These are phyloP conservation scores for Hanseniaspora taiwanica DNA, from an alignment of 805 yeast genomes.

Conservation along the genomic window DNA sequence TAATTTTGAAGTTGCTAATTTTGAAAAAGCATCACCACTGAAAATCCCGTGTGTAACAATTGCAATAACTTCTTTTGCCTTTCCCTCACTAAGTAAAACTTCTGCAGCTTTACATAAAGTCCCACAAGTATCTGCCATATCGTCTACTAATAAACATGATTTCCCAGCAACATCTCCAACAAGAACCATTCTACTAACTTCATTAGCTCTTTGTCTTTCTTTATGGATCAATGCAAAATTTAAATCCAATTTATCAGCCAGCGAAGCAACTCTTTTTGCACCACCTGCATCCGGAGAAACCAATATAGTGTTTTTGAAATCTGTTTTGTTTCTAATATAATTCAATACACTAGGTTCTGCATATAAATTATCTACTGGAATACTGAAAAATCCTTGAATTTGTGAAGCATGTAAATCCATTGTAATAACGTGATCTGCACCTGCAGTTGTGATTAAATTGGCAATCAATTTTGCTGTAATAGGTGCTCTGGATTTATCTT, in stretches of 20 bases:
- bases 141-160: constrained; percentile 68
- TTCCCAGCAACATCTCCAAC: constrained; percentile 76
- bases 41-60: constrained; percentile 75
- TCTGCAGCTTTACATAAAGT: constrained; percentile 77
- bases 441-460: constrained; percentile 69
- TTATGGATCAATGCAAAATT: constrained; percentile 78
- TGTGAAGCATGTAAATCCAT: constrained; percentile 86
- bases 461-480: constrained; percentile 79
- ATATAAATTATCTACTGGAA: constrained; percentile 73
- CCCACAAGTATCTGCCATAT: constrained; percentile 87
- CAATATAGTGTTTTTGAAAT: constrained; percentile 47
- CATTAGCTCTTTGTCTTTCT: constrained; percentile 74
- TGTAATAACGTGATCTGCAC: constrained; percentile 76
- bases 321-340: constrained; percentile 52
- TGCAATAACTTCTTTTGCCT: constrained; percentile 63
- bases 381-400: constrained; percentile 74
- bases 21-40: constrained; percentile 60
- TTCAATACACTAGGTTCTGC: constrained; percentile 75
- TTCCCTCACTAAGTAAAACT: constrained; percentile 43
- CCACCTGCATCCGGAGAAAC: constrained; percentile 88
- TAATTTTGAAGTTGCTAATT: constrained; percentile 54
- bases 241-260: constrained; percentile 67
- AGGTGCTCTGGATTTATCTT: constrained; percentile 76
- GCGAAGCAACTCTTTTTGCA: constrained; percentile 76
- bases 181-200: constrained; percentile 70